Evolutionary conservation across 1,284 basidiomycete genomes (phyloP).

Genomic region (Naganishia cerealis): DNA sequence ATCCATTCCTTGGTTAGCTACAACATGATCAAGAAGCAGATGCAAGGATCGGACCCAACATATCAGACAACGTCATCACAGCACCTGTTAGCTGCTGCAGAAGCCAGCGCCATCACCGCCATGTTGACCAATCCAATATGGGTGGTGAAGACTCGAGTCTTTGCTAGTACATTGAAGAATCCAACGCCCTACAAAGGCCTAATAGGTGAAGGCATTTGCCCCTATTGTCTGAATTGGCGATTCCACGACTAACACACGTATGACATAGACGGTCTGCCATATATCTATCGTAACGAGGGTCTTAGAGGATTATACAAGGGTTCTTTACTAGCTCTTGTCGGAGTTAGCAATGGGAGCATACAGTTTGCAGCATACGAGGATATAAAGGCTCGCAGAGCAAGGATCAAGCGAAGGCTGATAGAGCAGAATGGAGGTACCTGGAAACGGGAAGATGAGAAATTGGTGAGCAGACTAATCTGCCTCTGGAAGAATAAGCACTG

Average conservation of each 20-base stretch:
- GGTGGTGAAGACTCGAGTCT: conserved; percentile 98
- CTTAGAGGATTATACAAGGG: conserved; percentile 80
- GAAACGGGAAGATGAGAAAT: conserved; percentile 73
- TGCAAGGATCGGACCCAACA: conserved; percentile 52
- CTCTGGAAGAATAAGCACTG: not conserved
- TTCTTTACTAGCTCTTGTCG: conserved; percentile 82
- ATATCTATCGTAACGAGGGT: conserved; percentile 73
- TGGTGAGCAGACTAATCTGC: conserved; percentile 61
- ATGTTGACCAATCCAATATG: conserved; percentile 96
- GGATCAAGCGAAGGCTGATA: conserved; percentile 66
- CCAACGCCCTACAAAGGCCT: conserved; percentile 15
- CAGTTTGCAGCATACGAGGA: conserved; percentile 97
- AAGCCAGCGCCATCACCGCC: conserved; percentile 94
- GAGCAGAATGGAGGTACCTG: conserved; percentile 64
- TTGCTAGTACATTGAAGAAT: conserved; percentile 68
- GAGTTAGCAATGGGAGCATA: conserved; percentile 91
- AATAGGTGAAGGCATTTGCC: not conserved
- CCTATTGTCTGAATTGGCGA: not conserved
- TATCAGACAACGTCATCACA: conserved; percentile 67
- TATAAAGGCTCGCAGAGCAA: conserved; percentile 85
- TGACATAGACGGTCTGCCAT: conserved; percentile 70
- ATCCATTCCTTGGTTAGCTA: conserved; percentile 63
- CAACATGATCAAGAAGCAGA: conserved; percentile 82
- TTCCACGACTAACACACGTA: not conserved
- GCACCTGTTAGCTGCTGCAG: conserved; percentile 85